Conservation (phyloP, 345 rosid genomes). For the Bretschneidera sinensis region DNA sequence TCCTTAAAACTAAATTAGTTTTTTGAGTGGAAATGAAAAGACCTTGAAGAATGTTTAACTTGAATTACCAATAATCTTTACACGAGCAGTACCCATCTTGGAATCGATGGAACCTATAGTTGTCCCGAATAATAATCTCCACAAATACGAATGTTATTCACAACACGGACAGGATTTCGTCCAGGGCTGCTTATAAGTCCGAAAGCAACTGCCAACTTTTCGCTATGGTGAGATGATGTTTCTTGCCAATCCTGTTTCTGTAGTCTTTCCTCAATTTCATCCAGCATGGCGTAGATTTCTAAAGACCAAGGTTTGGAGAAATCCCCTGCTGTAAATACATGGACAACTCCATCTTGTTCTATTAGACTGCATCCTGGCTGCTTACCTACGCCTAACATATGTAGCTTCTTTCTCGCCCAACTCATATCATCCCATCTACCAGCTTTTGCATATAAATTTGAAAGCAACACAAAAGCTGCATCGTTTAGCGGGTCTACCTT, state of each 20-base stretch:
- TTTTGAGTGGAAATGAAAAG: too few relatives aligned
- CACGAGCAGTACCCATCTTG: constrained; percentile 73
- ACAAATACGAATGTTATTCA: constrained; percentile 83
- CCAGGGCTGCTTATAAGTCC: constrained; percentile 53
- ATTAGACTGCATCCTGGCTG: constrained; percentile 92
- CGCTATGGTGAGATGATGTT: constrained; percentile 77
- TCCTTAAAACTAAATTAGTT: too few relatives aligned
- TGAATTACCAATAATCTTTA: constrained; percentile 64
- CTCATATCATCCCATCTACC: constrained; percentile 79
- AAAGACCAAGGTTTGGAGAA: constrained; percentile 45
- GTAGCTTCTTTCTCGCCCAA: constrained; percentile 65
- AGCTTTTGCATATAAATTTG: constrained; percentile 70
- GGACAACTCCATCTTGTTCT: constrained; percentile 51
- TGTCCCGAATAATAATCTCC: constrained; percentile 82
- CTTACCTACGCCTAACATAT: constrained; percentile 54
- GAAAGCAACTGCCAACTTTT: constrained; percentile 82
- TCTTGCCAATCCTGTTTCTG: constrained; percentile 79
- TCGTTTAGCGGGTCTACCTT: constrained; percentile 67
- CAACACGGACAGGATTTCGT: constrained; percentile 48
- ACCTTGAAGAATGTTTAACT: too few relatives aligned
- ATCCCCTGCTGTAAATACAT: constrained; percentile 72
- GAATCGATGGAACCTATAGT: constrained; percentile 81
- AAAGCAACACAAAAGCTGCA: constrained; percentile 71
- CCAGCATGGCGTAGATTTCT: constrained; percentile 63
- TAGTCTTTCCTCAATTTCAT: constrained; percentile 64